Evolutionary conservation across 345 rosid species (phyloP), one percentile per base, ranked within the genome.

Genomic region (Eucalyptus curtisii): DNA sequence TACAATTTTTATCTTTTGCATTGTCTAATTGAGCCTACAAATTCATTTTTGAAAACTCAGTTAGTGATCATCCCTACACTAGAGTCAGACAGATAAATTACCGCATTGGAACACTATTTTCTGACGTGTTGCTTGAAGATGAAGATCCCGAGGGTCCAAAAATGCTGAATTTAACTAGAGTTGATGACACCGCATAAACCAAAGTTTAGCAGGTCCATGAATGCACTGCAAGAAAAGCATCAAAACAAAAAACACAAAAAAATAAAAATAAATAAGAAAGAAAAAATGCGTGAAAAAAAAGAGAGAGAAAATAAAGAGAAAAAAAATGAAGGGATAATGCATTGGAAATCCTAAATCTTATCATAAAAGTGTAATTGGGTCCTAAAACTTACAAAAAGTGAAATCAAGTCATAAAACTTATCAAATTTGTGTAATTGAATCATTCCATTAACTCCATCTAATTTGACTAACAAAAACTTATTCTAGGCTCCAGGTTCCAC

Each of bases 1-100:
- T 14, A 14, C 19, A 64, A 13, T 64, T 64, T 14, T 15, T 30
- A 64, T 64, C 37, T 16, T 13, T 13, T 64, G 19, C 20, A 64
- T 30, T 12, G 76, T 30, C 37, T 30, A n/a, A n/a, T n/a, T 30
- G 31, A n/a, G 76, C 19, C 3, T n/a, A 1, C 37, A 64, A 64
- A 14, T 64, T 30, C 76, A 30, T 64, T 64, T 64, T 30, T n/a
- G 37, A 64, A 64, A 64, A n/a, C 5, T n/a, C 10, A 14, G 10
- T 64, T n/a, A 16, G 17, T 64, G 20, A 64, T 64, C 76, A 64
- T 64, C 37, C 17, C 37, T 31, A n/a, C 37, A 7, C 14, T 6
- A 1, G 68, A n/a, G 68, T 11, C 4, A 30, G 16, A 13, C 33
- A 61, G 0, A 61, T 61, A n/a, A 13, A n/a, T 30, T 30, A 13